Conservation (phyloP, 177 flowering plant species). For the Tripterygium wilfordii region DNA sequence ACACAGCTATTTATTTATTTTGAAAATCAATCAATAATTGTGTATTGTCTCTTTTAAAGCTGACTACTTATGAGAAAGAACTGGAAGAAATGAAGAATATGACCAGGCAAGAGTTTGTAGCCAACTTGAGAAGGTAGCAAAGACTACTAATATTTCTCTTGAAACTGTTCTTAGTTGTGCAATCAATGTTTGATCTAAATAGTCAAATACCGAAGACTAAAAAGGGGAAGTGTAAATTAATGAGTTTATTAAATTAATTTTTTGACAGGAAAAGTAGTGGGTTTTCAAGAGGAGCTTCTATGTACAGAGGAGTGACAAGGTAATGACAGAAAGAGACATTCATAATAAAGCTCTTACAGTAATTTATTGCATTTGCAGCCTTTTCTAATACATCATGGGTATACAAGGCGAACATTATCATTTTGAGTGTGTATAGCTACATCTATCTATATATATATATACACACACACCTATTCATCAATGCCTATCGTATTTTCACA, state of each 20-base stretch:
- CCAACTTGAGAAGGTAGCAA: slow-evolving; percentile 87
- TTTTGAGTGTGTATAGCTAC: not conserved
- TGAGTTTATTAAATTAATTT: too few relatives aligned
- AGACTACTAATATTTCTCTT: too few relatives aligned
- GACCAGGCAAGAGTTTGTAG: slow-evolving; percentile 92
- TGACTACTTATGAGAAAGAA: slow-evolving; percentile 71
- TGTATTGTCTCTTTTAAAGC: too few relatives aligned
- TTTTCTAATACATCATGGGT: slow-evolving; percentile 25
- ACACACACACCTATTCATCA: too few relatives aligned
- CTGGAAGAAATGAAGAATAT: slow-evolving; percentile 91
- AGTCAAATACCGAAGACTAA: too few relatives aligned
- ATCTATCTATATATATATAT: too few relatives aligned
- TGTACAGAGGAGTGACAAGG: slow-evolving; percentile 98
- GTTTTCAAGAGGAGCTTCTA: slow-evolving; percentile 94
- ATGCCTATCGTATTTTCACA: not conserved
- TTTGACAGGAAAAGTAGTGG: slow-evolving; percentile 90
- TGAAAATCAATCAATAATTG: too few relatives aligned
- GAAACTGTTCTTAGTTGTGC: too few relatives aligned
- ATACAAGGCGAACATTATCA: slow-evolving; percentile 15
- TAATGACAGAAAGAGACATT: slow-evolving; percentile 26
- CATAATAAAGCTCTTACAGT: slow-evolving; percentile 25
- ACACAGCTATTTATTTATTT: too few relatives aligned
- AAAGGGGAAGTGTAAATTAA: too few relatives aligned
- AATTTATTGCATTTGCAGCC: slow-evolving; percentile 38
- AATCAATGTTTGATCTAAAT: too few relatives aligned